Evolutionary conservation across 2,329 filamentous ascomycete genomes (phyloP).

Genomic region (Colletotrichum sansevieriae): DNA sequence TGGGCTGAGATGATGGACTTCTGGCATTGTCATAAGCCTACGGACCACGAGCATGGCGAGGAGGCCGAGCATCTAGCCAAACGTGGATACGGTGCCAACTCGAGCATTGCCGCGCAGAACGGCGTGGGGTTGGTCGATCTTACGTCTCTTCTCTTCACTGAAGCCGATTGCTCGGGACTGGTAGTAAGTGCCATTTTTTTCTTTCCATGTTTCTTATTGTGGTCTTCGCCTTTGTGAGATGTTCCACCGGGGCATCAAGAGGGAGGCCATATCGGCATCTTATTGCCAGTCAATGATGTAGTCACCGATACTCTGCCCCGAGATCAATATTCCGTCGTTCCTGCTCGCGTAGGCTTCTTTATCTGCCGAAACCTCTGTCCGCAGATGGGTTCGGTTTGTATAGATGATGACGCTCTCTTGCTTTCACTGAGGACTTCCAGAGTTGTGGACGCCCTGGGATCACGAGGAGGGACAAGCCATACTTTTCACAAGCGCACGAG

Average conservation of each 20-base stretch:
- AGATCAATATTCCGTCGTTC: conserved; percentile 60
- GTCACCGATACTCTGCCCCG: conserved; percentile 78
- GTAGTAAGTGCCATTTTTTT: conserved; percentile 51
- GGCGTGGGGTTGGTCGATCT: conserved; percentile 85
- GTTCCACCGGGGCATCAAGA: conserved; percentile 63
- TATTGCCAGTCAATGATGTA: conserved; percentile 64
- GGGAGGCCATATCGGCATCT: conserved; percentile 67
- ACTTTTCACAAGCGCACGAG: conserved; percentile 42
- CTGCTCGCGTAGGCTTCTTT: conserved; percentile 28
- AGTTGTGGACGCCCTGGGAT: conserved; percentile 64
- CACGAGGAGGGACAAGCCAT: conserved; percentile 61
- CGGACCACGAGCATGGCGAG: conserved; percentile 60
- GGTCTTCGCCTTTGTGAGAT: conserved; percentile 15
- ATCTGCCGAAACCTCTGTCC: conserved; percentile 31
- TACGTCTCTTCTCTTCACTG: conserved; percentile 78
- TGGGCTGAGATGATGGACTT: conserved; percentile 99
- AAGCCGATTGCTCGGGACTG: conserved; percentile 70
- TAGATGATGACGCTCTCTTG: conserved; percentile 51
- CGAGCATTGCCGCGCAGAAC: conserved; percentile 74
- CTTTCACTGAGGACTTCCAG: conserved; percentile 62
- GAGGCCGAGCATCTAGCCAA: conserved; percentile 64
- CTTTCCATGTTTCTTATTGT: conserved; percentile 31
- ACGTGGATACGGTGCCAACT: conserved; percentile 88
- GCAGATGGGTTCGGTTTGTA: conserved; percentile 56
- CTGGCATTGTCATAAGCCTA: conserved; percentile 98